Evolutionary conservation across 2,329 filamentous ascomycete species (phyloP), one percentile per base, ranked within the genome.

Genomic region (Aspergillus alliaceus): DNA sequence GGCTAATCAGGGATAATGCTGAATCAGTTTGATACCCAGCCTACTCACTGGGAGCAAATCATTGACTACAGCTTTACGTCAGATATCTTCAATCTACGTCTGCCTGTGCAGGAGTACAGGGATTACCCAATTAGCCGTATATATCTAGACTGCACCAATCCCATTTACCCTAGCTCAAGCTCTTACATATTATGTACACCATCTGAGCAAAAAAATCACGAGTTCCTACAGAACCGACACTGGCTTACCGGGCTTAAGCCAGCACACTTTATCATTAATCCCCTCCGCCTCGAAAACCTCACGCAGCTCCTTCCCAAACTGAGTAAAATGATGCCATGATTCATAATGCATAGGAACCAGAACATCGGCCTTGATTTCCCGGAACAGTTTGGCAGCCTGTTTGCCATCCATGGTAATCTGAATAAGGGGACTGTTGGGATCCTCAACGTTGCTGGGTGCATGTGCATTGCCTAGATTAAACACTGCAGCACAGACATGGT

Each of bases 291-390:
- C 62, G 20, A 81, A 74, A 5, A 58, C 70, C 44, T 64, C 40
- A 0, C 29, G 39, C 18, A 80, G 56, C 12, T 69, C 68, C 4
- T 66, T 57, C 4, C 67, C 66, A 35, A 65, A 62, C 60, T 81
- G 69, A 0, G 70, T 72, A 51, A 80, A 81, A 60, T 81, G 79
- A 1, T 61, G 63, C 79, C 79, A 82, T 1, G 69, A 70, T 49
- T 82, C 78, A 53, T 70, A 81, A 56, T 82, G 79, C 73, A 82
- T 77, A 0, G 78, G 79, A 2, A 82, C 71, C 15, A 81, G 56
- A 3, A 73, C 53, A 47, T 81, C 78, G 0, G 76, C 75, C 14
- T 67, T 66, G 12, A 81, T 66, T 3, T 75, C 75, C 0, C 70
- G 66, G 47, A 78, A 72, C 14, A 82, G 64, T 34, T 57, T 58